Evolutionary conservation across 2,329 filamentous ascomycete species (phyloP), one percentile per base, ranked within the genome.

Genomic region (Aspergillus pseudoterreus): DNA sequence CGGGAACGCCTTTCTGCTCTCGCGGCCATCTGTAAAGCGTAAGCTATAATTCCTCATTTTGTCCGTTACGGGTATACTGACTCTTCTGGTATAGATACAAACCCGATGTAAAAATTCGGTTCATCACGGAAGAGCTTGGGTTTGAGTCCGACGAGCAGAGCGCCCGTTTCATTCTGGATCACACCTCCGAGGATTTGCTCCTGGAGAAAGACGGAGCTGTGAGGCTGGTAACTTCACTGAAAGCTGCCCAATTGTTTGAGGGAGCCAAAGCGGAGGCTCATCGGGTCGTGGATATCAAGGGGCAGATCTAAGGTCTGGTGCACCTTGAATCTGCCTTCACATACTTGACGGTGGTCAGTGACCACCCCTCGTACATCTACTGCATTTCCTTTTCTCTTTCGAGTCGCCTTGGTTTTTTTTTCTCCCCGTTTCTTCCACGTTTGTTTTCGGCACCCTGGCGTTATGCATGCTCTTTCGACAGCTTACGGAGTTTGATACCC

Each of bases 11-110:
- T 99, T 60, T 86, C 87, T 67, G 94, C 94, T 59, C 77, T 99
- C 68, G 87, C 90, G 71, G 90, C 87, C 70, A 94, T 99, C 62
- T 96, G 91, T 82, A 95, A 83, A 89, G 85, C 89, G 94, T 99
- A 77, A 78, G 92, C 65, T 8, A 84, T n/a, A 12, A 2, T 46
- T 5, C 24, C 22, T 15, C 9, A 15, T 17, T 4, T 14, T 10
- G 11, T 38, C 2, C n/a, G 2, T 30, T n/a, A 39, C 17, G 9
- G 22, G n/a, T 35, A 24, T 63, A 63, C 81, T 87, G 75, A 87
- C 68, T 17, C 17, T 14, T 27, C 45, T 21, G 11, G 2, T 14
- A 43, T 64, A 99, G 94, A 67, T 97, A 96, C 78, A 95, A 95
- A 77, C 89, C 87, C 61, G 87, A 92, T 70, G 82, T 97, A 67